Percentiles rank a stretch among this genome's conserved stretches.
phyloP scores from a whole-genome alignment of 345 rosid genomes.

The Salix brachista region DNA sequence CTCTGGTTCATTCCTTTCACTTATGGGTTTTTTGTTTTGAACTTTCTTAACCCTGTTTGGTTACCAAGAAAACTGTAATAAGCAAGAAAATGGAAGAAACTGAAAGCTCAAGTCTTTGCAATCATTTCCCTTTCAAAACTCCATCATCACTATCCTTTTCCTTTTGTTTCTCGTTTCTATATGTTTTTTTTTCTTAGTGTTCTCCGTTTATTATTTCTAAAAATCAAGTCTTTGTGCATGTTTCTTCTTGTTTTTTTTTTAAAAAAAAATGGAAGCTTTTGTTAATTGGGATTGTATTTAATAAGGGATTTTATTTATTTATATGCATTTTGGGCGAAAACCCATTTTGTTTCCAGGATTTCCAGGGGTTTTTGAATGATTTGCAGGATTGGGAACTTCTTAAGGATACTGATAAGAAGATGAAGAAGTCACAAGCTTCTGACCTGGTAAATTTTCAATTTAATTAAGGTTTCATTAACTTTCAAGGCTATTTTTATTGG shows the following conservation, averaged over 20 bases:
- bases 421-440: too few species aligned
- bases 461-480: too few species aligned
- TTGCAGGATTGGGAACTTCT: too few species aligned
- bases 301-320: too few species aligned
- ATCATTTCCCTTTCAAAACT: neutral
- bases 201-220: neutral
- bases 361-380: too few species aligned
- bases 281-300: too few species aligned
- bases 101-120: neutral
- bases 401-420: too few species aligned
- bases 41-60: neutral
- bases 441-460: too few species aligned
- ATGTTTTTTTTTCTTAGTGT: neutral
- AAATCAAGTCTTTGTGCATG: neutral
- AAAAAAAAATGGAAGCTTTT: too few species aligned
- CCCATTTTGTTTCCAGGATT: too few species aligned
- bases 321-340: too few species aligned
- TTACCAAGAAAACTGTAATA: neutral
- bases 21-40: neutral
- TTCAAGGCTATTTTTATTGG: too few species aligned
- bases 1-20: conserved; percentile 38
- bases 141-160: neutral
- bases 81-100: neutral
- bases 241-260: neutral
- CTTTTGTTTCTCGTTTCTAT: neutral